These are phyloP conservation scores for Groenewaldozyma sp. DNA, from an alignment of 1,139 yeast genomes.

Conservation along the genomic window DNA sequence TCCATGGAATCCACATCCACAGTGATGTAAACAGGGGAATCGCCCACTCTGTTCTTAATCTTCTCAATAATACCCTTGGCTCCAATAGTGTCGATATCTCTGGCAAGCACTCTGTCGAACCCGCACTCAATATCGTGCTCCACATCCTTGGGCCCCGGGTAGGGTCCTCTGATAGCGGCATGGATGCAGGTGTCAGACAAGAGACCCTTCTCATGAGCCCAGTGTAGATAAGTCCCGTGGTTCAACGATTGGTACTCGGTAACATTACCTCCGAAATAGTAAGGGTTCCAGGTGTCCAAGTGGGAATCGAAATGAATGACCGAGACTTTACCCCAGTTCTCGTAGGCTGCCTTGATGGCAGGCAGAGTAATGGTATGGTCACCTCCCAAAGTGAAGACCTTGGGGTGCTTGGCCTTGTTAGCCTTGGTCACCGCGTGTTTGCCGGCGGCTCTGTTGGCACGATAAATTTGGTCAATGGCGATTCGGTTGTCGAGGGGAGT, in stretches of 20 bases:
- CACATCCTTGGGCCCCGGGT: constrained; percentile 34
- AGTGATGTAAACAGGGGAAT: constrained; percentile 57
- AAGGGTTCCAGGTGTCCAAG: constrained; percentile 57
- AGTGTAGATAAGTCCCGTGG: constrained; percentile 72
- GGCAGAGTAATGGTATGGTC: constrained; percentile 67
- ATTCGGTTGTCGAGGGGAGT: constrained; percentile 65
- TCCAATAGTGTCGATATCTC: constrained; percentile 49
- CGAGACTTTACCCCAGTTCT: constrained; percentile 53
- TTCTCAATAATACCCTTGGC: constrained; percentile 39
- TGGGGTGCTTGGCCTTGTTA: constrained; percentile 37
- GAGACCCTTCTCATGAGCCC: constrained; percentile 47
- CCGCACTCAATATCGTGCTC: constrained; percentile 56
- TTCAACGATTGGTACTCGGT: constrained; percentile 37
- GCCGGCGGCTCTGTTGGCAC: constrained; percentile 54
- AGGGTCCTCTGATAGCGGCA: constrained; percentile 58
- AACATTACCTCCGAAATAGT: constrained; percentile 62
- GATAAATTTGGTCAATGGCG: constrained; percentile 60
- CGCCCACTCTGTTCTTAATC: constrained; percentile 44
- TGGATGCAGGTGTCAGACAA: constrained; percentile 47
- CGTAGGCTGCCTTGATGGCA: constrained; percentile 51
- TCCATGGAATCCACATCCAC: constrained; percentile 72
- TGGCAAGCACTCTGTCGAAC: constrained; percentile 53
- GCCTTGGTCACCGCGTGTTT: constrained; percentile 35
- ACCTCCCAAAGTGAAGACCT: constrained; percentile 59
- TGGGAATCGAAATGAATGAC: constrained; percentile 72